These are phyloP conservation scores for Calonectria hawksworthii DNA, from an alignment of 2,329 filamentous ascomycete genomes.

Conservation along the genomic window DNA sequence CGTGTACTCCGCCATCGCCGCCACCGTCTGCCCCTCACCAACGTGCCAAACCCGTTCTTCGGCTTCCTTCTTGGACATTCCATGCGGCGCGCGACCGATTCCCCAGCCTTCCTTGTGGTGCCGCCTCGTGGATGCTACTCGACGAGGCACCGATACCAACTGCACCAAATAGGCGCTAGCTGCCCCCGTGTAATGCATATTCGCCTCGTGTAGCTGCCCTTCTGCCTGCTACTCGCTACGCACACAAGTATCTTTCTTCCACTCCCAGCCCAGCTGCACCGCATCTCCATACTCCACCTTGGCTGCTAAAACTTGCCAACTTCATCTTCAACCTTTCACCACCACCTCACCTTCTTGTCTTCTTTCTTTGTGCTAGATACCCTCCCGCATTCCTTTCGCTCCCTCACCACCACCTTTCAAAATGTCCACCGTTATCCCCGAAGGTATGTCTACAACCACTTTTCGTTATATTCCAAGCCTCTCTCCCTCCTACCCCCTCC, in stretches of 20 bases:
- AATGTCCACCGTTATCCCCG: constrained; percentile 50
- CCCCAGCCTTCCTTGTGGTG: constrained; percentile 37
- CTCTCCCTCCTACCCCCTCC: not conserved
- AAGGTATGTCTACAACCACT: constrained; percentile 52
- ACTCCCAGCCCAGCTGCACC: constrained; percentile 10
- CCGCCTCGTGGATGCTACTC: constrained; percentile 15
- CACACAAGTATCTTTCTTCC: constrained; percentile 9
- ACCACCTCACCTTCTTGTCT: constrained; percentile 25
- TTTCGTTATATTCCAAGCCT: not conserved
- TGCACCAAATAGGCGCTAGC: not conserved
- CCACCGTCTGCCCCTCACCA: constrained; percentile 17
- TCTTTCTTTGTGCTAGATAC: constrained; percentile 41
- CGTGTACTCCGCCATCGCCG: constrained; percentile 25
- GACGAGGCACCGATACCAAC: constrained; percentile 4
- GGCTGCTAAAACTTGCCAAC: constrained; percentile 46
- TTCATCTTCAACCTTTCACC: constrained; percentile 31
- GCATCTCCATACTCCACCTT: constrained; percentile 35
- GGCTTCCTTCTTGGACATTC: constrained; percentile 59
- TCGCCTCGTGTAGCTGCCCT: constrained; percentile 6
- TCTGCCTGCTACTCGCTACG: constrained; percentile 16
- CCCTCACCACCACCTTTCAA: constrained; percentile 20
- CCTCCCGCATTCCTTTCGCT: constrained; percentile 28
- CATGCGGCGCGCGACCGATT: constrained; percentile 36
- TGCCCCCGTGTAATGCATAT: not conserved
- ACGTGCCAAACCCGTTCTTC: constrained; percentile 45